Evolutionary conservation across 257 asterid species (phyloP).

Genomic region (Penstemon eatonii): DNA sequence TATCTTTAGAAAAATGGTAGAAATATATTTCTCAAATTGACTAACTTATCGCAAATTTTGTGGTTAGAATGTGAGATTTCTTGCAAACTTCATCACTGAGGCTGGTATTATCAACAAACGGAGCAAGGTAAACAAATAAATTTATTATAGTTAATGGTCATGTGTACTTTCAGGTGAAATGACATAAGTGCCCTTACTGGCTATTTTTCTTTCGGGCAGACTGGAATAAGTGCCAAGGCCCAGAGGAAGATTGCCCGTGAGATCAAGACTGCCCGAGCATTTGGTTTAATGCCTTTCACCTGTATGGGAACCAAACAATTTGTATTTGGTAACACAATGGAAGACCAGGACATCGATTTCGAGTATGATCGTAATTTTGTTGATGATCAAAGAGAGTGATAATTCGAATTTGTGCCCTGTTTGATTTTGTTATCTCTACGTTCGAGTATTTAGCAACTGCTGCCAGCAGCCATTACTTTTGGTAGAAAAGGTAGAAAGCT

Average conservation of each 20-base stretch:
- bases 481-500: conserved; percentile 1
- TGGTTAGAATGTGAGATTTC: conserved; percentile 83
- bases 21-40: not conserved
- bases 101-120: conserved; percentile 85
- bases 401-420: not conserved
- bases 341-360: conserved; percentile 44
- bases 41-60: conserved; percentile 18
- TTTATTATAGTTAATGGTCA: not conserved
- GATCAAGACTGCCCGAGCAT: conserved; percentile 95
- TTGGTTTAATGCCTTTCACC: conserved; percentile 95
- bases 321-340: conserved; percentile 65
- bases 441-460: not conserved
- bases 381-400: conserved; percentile 31
- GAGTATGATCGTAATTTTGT: conserved; percentile 50
- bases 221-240: conserved; percentile 59
- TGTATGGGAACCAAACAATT: conserved; percentile 90
- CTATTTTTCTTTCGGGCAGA: conserved; percentile 34
- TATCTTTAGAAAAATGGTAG: not conserved
- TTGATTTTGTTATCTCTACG: not conserved
- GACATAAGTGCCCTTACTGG: conserved; percentile 9
- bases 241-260: conserved; percentile 69
- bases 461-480: conserved; percentile 8
- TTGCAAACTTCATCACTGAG: conserved; percentile 82
- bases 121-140: conserved; percentile 59
- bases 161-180: not conserved